A percentile compares a stretch with the other conserved stretches of the same genome.
Conservation (phyloP, 1,139 yeast species). For the Meyerozyma athensensis region DNA sequence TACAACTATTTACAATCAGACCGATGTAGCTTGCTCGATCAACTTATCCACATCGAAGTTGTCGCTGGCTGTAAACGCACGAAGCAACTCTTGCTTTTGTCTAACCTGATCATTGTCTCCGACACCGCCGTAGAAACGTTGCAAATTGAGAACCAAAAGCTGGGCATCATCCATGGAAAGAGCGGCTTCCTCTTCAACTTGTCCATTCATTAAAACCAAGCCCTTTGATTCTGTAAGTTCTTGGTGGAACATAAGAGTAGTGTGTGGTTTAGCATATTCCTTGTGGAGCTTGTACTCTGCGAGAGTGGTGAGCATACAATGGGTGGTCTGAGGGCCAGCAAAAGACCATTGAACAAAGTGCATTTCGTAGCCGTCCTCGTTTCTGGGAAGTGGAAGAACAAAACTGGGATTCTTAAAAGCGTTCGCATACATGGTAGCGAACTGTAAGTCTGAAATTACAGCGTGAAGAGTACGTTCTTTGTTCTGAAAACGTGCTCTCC, state of each 20-base stretch:
- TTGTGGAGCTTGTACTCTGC: conserved; percentile 89
- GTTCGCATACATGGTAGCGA: conserved; percentile 53
- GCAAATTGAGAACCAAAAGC: conserved; percentile 70
- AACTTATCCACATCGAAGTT: conserved; percentile 63
- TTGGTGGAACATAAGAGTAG: conserved; percentile 82
- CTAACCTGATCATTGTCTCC: conserved; percentile 39
- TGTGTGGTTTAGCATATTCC: conserved; percentile 93
- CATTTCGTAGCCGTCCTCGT: conserved; percentile 62
- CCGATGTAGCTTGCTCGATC: conserved; percentile 65
- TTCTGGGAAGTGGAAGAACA: conserved; percentile 65
- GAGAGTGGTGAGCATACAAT: conserved; percentile 85
- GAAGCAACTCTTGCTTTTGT: conserved; percentile 52
- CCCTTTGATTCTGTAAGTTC: conserved; percentile 63
- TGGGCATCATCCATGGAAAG: conserved; percentile 72
- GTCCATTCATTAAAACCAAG: conserved; percentile 82
- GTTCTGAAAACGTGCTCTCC: conserved; percentile 81
- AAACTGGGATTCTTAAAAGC: conserved; percentile 77
- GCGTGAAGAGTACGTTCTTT: conserved; percentile 66
- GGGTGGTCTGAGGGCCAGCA: conserved; percentile 79
- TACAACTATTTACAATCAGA: conserved; percentile 34
- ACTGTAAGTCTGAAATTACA: conserved; percentile 50
- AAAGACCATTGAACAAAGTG: conserved; percentile 94
- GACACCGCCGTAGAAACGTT: conserved; percentile 73
- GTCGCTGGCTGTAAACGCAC: conserved; percentile 67
- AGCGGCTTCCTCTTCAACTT: conserved; percentile 66